Evolutionary conservation across 116 monocot species (phyloP), one percentile per base, ranked within the genome.

Genomic region (Phalaenopsis hybrid): DNA sequence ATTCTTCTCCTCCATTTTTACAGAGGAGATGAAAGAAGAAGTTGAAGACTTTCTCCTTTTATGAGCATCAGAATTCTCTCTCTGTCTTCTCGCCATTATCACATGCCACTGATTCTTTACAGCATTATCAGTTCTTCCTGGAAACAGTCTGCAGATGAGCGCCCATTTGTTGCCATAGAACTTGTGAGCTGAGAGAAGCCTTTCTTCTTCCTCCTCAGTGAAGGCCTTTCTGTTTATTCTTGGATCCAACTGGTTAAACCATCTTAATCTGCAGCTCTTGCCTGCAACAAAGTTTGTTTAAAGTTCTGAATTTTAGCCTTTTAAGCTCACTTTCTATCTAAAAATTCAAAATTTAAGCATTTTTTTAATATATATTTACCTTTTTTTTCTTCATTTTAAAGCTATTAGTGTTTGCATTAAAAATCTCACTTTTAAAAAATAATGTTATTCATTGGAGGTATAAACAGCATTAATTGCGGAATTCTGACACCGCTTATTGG

Each of bases 31-130:
- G 15, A 37, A 13, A 15, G 37, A 31, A 41, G 34, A 72, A 4
- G 1, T 34, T 9, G 12, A 20, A 43, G 52, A 13, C 68, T 77
- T 83, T 78, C 58, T 85, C 81, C 78, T 82, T 57, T 41, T 50
- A 15, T 17, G 43, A 37, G 78, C 41, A 76, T 45, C 72, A 44
- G 84, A 84, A 15, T 74, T 69, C 20, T 83, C 83, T 57, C 85
- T 85, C 63, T 81, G 73, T 79, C 45, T 86, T 58, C 80, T 77
- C 0, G 89, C 86, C 87, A 85, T 89, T 33, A 89, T 83, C 18
- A 89, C 84, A 85, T 89, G 89, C 86, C 86, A 89, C 4, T 89
- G 89, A 57, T 89, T 89, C 80, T 89, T 89, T 43, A 88, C 81
- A 5, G 85, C 76, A 79, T 88, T 88, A 21, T 88, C 88, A 3